These are phyloP conservation scores for Effrenium voratum DNA, from an alignment of 73 alveolate species.

Conservation along the genomic window DNA sequence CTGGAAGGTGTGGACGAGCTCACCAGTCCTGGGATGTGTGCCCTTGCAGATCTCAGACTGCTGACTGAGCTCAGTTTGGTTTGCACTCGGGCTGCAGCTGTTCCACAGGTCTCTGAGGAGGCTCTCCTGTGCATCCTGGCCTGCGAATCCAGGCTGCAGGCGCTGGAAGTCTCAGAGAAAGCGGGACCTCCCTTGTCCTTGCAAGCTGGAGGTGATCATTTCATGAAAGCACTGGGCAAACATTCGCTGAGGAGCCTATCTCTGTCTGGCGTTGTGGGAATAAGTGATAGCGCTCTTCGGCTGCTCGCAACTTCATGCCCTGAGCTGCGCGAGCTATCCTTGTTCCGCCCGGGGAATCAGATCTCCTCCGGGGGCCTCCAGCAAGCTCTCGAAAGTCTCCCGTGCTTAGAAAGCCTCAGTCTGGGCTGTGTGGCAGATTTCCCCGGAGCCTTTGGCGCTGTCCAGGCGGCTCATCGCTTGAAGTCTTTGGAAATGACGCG, in stretches of 20 bases:
- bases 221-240: neutral
- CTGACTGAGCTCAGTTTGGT: constrained; percentile 20
- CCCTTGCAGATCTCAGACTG: neutral
- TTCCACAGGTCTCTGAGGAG: constrained; percentile 38
- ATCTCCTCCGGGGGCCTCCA: constrained; percentile 51
- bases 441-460: constrained; percentile 46
- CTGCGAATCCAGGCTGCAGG: neutral
- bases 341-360: constrained; percentile 57
- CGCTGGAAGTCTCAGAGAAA: constrained; percentile 42
- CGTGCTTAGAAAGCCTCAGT: constrained; percentile 16
- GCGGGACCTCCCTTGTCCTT: constrained; percentile 63
- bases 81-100: neutral
- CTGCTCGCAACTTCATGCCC: constrained; percentile 49
- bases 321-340: neutral
- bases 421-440: constrained; percentile 77
- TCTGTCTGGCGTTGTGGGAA: constrained; percentile 56
- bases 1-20: constrained; percentile 61
- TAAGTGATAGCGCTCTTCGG: constrained; percentile 22
- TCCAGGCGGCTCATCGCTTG: constrained; percentile 1
- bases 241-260: constrained; percentile 10
- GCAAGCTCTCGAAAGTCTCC: constrained; percentile 18
- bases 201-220: constrained; percentile 7
- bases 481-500: constrained; percentile 47
- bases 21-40: constrained; percentile 26
- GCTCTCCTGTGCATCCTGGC: neutral